Conservation (phyloP, 805 yeast species). For the Vanderwaltozyma verrucispora region DNA sequence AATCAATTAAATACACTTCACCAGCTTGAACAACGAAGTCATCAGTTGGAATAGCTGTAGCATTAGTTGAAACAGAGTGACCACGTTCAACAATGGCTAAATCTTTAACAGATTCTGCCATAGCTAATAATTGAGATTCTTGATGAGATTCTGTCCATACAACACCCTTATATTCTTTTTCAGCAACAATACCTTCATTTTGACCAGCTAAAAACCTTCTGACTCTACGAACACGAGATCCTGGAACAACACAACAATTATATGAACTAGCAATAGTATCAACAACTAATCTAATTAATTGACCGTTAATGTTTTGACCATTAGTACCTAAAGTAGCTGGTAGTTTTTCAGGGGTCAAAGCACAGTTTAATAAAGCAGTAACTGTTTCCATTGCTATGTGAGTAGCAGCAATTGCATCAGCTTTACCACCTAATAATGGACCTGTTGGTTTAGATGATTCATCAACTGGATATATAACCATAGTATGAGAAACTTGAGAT, state of each 20-base stretch:
- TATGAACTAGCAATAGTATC: slow-evolving; percentile 80
- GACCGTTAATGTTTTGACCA: slow-evolving; percentile 46
- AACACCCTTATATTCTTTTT: slow-evolving; percentile 86
- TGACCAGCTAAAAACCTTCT: slow-evolving; percentile 95
- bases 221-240: slow-evolving; percentile 83
- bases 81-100: slow-evolving; percentile 32
- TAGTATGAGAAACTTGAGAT: slow-evolving; percentile 73
- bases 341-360: slow-evolving; percentile 65
- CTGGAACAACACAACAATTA: slow-evolving; percentile 82
- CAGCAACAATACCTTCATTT: slow-evolving; percentile 85
- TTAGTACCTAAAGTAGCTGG: slow-evolving; percentile 39
- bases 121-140: slow-evolving; percentile 43
- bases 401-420: slow-evolving; percentile 85
- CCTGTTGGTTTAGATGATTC: slow-evolving; percentile 46
- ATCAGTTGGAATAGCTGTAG: slow-evolving; percentile 64
- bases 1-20: slow-evolving; percentile 78
- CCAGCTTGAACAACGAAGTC: slow-evolving; percentile 67
- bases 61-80: slow-evolving; percentile 27
- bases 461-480: slow-evolving; percentile 71
- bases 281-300: slow-evolving; percentile 60
- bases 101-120: slow-evolving; percentile 26
- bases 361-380: slow-evolving; percentile 61
- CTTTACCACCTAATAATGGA: slow-evolving; percentile 74
- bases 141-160: slow-evolving; percentile 79
- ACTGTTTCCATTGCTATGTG: slow-evolving; percentile 85